These are phyloP conservation scores for Debaryomyces subglobosus DNA, from an alignment of 1,139 yeast genomes.

Conservation along the genomic window DNA sequence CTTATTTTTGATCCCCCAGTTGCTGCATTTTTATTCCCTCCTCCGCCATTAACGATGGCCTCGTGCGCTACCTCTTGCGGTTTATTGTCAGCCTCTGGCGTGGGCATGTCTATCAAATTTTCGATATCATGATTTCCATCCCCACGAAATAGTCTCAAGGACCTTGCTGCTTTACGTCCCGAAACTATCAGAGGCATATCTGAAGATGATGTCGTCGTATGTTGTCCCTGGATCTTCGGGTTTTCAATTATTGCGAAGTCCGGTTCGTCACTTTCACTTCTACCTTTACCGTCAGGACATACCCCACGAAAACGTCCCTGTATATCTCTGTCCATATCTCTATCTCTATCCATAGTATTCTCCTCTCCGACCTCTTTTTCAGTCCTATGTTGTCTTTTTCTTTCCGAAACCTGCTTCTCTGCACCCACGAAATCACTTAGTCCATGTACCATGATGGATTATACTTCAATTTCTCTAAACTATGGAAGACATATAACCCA, in stretches of 20 bases:
- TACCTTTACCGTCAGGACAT: neutral
- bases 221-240: neutral
- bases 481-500: constrained; percentile 5
- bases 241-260: neutral
- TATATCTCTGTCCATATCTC: neutral
- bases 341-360: neutral
- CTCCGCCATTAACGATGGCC: neutral
- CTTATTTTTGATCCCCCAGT: neutral
- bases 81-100: neutral
- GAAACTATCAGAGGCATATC: constrained; percentile 20
- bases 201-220: neutral
- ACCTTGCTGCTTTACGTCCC: constrained; percentile 45
- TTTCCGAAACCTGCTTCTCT: neutral
- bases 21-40: neutral
- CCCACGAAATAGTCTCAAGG: constrained; percentile 39
- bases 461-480: neutral
- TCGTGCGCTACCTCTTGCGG: constrained; percentile 4
- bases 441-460: constrained; percentile 6
- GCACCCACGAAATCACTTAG: constrained; percentile 2
- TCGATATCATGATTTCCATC: constrained; percentile 18
- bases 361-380: neutral
- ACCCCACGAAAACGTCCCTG: neutral
- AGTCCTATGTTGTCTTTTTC: neutral
- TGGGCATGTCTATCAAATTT: constrained; percentile 10
- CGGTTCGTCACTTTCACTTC: neutral